phyloP scores from a whole-genome alignment of 2,329 filamentous ascomycete genomes.

The Monilinia vaccinii-corymbosi region DNA sequence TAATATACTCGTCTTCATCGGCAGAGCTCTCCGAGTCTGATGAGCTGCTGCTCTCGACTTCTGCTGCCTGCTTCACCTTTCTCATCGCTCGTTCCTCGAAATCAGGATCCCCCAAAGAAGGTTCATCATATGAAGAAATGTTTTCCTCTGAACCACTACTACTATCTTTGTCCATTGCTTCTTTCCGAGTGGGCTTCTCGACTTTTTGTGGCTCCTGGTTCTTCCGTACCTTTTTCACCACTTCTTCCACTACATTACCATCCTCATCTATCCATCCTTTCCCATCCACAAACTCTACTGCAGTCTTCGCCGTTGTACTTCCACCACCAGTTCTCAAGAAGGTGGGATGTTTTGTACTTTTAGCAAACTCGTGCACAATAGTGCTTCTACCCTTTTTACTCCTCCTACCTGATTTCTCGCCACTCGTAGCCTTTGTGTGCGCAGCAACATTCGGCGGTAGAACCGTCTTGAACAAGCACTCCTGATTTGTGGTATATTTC shows the following conservation, averaged over 20 bases:
- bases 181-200: neutral
- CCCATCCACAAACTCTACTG: slow-evolving; percentile 65
- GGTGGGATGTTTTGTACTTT: slow-evolving; percentile 70
- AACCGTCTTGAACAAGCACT: slow-evolving; percentile 78
- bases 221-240: slow-evolving; percentile 16
- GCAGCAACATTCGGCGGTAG: slow-evolving; percentile 50
- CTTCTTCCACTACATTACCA: slow-evolving; percentile 63
- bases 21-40: slow-evolving; percentile 5
- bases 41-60: neutral
- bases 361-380: slow-evolving; percentile 82
- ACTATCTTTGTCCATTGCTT: neutral
- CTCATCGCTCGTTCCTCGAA: neutral
- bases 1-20: slow-evolving; percentile 1
- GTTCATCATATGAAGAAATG: slow-evolving; percentile 24
- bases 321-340: slow-evolving; percentile 58
- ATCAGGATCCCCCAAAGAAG: slow-evolving; percentile 6
- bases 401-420: slow-evolving; percentile 37
- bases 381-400: slow-evolving; percentile 51
- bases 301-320: slow-evolving; percentile 36
- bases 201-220: neutral
- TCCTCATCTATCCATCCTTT: slow-evolving; percentile 80
- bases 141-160: slow-evolving; percentile 13
- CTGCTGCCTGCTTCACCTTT: neutral
- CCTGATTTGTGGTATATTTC: slow-evolving; percentile 70
- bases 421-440: slow-evolving; percentile 31